Evolutionary conservation across 2,329 filamentous ascomycete species (phyloP), one percentile per base, ranked within the genome.

Genomic region (Orbilia brochopaga): DNA sequence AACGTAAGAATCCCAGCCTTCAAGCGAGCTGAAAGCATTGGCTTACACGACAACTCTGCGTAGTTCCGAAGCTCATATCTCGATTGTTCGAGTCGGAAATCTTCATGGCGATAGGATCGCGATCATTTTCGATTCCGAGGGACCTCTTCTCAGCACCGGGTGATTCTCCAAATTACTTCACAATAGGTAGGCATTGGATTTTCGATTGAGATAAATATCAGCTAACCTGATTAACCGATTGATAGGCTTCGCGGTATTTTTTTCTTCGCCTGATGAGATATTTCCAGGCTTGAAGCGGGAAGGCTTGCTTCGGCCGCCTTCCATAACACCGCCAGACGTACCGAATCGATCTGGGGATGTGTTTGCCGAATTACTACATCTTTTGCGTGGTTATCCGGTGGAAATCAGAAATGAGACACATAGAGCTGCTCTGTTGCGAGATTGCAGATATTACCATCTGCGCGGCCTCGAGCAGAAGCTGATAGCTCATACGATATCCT

Each of bases 91-190:
- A 93, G 76, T 91, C 91, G 73, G 90, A 90, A 76, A 95, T 97
- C 78, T 96, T 92, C 82, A 92, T 96, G 77, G 89, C 90, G 73
- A 93, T 97, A 76, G 93, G 93, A 69, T 87, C 90, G 75, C 86
- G 85, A 66, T 87, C 94, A 76, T 97, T 97, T 80, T 89, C 92
- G 78, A 92, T 97, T 74, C 90, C 92, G 1, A 89, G 92, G 74
- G 90, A 96, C 76, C 83, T 96, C 73, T 96, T 97, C 79, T 88
- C 86, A 30, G 85, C 86, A 37, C 91, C 92, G 0, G 93, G 92
- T 24, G 92, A 97, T 80, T 88, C 87, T n/a, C 92, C 92, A 11
- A 97, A 97, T 79, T 97, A 92, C 83, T 97, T 97, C 82, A 89
- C 91, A 0, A 85, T 97, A 2, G 92, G 92, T 62, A 54, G 1